Evolutionary conservation across 2,329 filamentous ascomycete species (phyloP).

Genomic region (Pseudodiploospora longispora): DNA sequence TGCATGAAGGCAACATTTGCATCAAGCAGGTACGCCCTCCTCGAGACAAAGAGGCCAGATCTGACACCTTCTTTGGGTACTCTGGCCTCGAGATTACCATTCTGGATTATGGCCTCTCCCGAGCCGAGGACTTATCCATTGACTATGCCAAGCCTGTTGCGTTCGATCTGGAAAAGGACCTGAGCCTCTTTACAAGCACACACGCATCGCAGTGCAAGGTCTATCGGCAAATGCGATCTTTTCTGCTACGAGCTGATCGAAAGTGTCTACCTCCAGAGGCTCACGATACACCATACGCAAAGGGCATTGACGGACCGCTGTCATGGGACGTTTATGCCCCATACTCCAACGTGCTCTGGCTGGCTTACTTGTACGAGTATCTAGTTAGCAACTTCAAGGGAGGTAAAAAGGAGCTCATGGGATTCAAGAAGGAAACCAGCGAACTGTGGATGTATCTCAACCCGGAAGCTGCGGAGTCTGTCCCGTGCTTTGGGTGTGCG

Average conservation of each 20-base stretch:
- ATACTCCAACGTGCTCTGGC: conserved; percentile 59
- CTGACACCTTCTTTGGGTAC: conserved; percentile 41
- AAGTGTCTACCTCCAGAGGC: conserved; percentile 38
- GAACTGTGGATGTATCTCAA: conserved; percentile 49
- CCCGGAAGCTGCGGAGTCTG: conserved; percentile 37
- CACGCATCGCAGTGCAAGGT: conserved; percentile 53
- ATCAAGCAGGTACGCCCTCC: conserved; percentile 36
- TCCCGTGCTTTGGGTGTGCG: conserved; percentile 46
- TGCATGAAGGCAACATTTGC: conserved; percentile 59
- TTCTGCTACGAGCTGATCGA: conserved; percentile 43
- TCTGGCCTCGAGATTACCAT: conserved; percentile 58
- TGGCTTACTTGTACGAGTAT: conserved; percentile 53
- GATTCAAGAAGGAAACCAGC: conserved; percentile 39
- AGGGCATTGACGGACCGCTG: conserved; percentile 38
- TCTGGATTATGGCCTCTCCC: conserved; percentile 57
- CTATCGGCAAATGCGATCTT: conserved; percentile 56
- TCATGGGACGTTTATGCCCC: conserved; percentile 48
- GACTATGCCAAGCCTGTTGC: conserved; percentile 36
- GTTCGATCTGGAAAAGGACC: conserved; percentile 52
- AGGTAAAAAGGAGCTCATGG: conserved; percentile 33
- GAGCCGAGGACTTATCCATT: conserved; percentile 38
- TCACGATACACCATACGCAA: conserved; percentile 39
- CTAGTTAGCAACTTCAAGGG: conserved; percentile 39
- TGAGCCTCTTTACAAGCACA: conserved; percentile 51
- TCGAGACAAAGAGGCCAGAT: conserved; percentile 20